These are phyloP conservation scores for Lactifluus volemus DNA, from an alignment of 768 basidiomycete species.

Conservation along the genomic window DNA sequence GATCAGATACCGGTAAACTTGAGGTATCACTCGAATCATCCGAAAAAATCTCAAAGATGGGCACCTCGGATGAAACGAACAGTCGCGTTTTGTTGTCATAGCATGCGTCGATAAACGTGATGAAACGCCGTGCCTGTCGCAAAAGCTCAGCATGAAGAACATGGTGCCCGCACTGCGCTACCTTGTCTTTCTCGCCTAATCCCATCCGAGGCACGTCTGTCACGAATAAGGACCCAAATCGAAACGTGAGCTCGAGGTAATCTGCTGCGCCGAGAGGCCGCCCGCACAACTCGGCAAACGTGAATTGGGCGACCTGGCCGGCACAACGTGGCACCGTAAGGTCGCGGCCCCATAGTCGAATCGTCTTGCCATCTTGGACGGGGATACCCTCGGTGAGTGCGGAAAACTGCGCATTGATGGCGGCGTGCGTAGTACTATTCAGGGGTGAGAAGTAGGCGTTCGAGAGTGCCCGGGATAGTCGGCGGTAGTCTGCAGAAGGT, in stretches of 20 bases:
- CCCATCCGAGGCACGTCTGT: conserved; percentile 85
- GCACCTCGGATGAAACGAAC: conserved; percentile 87
- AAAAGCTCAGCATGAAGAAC: background rate
- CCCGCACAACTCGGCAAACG: conserved; percentile 80
- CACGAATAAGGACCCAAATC: conserved; percentile 83
- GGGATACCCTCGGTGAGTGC: conserved; percentile 56
- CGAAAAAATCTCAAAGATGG: conserved; percentile 84
- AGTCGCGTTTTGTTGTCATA: conserved; percentile 94
- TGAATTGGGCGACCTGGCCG: conserved; percentile 73
- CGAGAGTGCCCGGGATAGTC: conserved; percentile 85
- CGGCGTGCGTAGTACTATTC: conserved; percentile 48
- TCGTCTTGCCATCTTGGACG: conserved; percentile 48
- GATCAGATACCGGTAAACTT: conserved; percentile 51
- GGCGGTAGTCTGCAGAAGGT: conserved; percentile 70
- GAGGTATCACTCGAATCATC: conserved; percentile 40
- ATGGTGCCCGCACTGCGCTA: conserved; percentile 26
- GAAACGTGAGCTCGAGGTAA: conserved; percentile 87
- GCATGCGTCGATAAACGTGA: conserved; percentile 95
- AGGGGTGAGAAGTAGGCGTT: conserved; percentile 90
- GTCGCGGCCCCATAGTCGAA: conserved; percentile 88
- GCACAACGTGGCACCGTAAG: conserved; percentile 75
- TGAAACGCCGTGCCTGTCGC: conserved; percentile 80
- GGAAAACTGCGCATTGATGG: conserved; percentile 79
- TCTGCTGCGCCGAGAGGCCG: conserved; percentile 89
- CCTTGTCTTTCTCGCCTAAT: conserved; percentile 78